Conservation (phyloP, 2,329 filamentous ascomycete genomes). For the Pseudogymnoascus sp. region DNA sequence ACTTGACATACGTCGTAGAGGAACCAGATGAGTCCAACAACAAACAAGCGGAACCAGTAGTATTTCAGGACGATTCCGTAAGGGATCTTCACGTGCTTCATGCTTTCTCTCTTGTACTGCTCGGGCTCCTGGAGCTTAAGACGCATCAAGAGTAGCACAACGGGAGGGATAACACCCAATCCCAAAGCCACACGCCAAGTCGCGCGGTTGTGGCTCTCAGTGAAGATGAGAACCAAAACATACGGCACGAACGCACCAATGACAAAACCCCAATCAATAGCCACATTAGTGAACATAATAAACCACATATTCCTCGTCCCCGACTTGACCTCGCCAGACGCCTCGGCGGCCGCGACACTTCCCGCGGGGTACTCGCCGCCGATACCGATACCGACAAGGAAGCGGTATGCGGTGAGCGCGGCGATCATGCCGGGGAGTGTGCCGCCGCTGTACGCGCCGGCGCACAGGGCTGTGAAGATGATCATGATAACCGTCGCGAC, state of each 20-base stretch:
- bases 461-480: constrained; percentile 70
- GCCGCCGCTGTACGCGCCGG: constrained; percentile 68
- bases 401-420: constrained; percentile 72
- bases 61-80: constrained; percentile 50
- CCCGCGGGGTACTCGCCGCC: constrained; percentile 77
- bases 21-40: constrained; percentile 74
- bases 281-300: constrained; percentile 79
- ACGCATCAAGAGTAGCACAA: constrained; percentile 62
- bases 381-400: constrained; percentile 74
- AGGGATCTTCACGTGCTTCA: constrained; percentile 39
- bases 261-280: constrained; percentile 80
- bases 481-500: constrained; percentile 76
- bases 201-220: constrained; percentile 51
- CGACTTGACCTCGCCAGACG: constrained; percentile 68
- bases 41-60: constrained; percentile 63
- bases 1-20: constrained; percentile 55
- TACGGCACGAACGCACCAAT: constrained; percentile 70
- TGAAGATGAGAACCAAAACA: constrained; percentile 49
- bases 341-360: constrained; percentile 75
- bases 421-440: constrained; percentile 64
- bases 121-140: constrained; percentile 69
- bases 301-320: constrained; percentile 88
- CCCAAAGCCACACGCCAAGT: constrained; percentile 80
- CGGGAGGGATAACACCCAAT: constrained; percentile 67
- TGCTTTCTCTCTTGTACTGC: constrained; percentile 49